These are phyloP conservation scores for Platanthera guangdongensis DNA, from an alignment of 106 monocot species.

Conservation along the genomic window DNA sequence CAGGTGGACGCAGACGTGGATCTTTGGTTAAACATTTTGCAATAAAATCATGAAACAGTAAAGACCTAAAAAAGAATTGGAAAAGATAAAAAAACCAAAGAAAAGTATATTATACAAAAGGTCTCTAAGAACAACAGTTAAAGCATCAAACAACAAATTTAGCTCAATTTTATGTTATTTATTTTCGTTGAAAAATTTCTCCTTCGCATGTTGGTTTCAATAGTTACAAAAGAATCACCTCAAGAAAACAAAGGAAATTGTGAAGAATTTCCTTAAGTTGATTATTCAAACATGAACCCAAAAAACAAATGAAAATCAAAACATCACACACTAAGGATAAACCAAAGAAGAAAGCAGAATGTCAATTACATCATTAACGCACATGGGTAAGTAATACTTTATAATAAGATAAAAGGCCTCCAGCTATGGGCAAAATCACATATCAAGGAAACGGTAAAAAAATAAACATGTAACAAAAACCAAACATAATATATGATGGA, in stretches of 20 bases:
- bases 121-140: neutral
- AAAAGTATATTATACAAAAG: neutral
- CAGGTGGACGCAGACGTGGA: conserved; percentile 78
- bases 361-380: neutral
- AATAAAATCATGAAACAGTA: conserved; percentile 97
- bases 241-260: neutral
- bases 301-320: neutral
- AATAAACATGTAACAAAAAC: neutral
- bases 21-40: conserved; percentile 99
- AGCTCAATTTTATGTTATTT: neutral
- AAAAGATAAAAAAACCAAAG: conserved; percentile 3
- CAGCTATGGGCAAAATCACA: neutral
- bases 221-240: neutral
- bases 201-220: neutral
- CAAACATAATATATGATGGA: neutral
- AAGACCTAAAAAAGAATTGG: conserved; percentile 47
- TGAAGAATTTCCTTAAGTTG: neutral
- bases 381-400: neutral
- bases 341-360: neutral
- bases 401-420: neutral
- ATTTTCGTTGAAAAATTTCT: neutral
- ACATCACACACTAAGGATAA: neutral
- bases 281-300: neutral
- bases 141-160: neutral
- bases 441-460: neutral